Evolutionary conservation across 148 eudicot species (phyloP).

Genomic region (Diospyros kaki): DNA sequence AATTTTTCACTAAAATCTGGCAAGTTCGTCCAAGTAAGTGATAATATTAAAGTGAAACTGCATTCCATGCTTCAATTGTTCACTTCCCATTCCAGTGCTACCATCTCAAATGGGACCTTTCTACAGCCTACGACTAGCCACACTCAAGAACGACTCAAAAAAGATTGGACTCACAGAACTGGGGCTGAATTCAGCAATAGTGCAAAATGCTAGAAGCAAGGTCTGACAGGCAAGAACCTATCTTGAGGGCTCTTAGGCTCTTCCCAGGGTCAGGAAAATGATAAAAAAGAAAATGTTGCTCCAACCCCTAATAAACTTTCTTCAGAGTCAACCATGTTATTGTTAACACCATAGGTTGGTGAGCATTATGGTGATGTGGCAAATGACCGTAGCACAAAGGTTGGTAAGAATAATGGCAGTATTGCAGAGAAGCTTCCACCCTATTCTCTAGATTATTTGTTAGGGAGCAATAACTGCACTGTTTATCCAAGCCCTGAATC

Average conservation of each 20-base stretch:
- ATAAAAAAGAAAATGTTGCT: constrained; percentile 16
- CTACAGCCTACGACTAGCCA: background rate
- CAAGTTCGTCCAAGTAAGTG: too few species aligned
- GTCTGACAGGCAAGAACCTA: constrained; percentile 21
- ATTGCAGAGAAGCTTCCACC: constrained; percentile 3
- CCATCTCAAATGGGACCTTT: background rate
- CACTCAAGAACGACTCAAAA: background rate
- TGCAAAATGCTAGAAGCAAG: constrained; percentile 20
- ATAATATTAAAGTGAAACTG: too few species aligned
- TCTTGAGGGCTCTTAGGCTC: background rate
- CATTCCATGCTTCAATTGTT: background rate
- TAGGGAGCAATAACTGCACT: too few species aligned
- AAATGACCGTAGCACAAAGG: background rate
- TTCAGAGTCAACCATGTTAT: background rate
- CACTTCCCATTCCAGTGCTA: background rate
- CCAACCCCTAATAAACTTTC: too few species aligned
- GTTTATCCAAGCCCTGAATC: background rate
- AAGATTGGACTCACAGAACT: too few species aligned
- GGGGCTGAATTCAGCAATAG: background rate
- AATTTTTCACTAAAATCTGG: too few species aligned
- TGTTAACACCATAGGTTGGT: background rate
- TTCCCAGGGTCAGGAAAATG: background rate
- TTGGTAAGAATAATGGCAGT: background rate
- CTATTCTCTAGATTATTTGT: too few species aligned
- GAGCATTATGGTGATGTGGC: background rate